These are phyloP conservation scores for Mycena venus DNA, from an alignment of 768 basidiomycete genomes.

Conservation along the genomic window DNA sequence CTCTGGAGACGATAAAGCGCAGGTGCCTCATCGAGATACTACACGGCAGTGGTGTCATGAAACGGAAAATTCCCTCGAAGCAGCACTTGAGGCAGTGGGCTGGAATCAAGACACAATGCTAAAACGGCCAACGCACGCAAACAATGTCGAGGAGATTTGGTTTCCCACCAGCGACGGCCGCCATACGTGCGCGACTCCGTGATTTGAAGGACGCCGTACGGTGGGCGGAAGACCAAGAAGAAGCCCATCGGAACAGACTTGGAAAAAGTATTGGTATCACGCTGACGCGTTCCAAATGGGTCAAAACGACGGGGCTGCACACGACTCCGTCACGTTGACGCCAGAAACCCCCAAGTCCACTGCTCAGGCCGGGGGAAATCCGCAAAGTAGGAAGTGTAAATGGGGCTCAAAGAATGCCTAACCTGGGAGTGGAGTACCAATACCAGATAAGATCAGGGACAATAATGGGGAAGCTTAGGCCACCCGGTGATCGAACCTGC, in stretches of 20 bases:
- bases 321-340: background rate
- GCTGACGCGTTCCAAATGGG: constrained; percentile 1
- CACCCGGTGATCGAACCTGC: background rate
- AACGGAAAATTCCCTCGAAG: background rate
- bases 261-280: background rate
- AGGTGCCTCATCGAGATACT: background rate
- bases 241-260: background rate
- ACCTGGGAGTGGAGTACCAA: background rate
- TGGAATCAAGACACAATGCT: background rate
- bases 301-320: background rate
- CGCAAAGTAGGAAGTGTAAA: background rate
- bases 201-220: background rate
- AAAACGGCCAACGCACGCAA: background rate
- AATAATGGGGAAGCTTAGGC: background rate
- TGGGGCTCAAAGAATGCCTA: background rate
- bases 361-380: background rate
- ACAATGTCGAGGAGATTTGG: background rate
- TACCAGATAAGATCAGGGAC: background rate
- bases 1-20: background rate
- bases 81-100: background rate
- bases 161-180: background rate
- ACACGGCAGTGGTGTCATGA: background rate
- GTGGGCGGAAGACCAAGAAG: background rate
- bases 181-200: background rate
- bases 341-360: background rate